Conservation (phyloP, 164 flowering plant species). For the Amborella trichopoda region DNA sequence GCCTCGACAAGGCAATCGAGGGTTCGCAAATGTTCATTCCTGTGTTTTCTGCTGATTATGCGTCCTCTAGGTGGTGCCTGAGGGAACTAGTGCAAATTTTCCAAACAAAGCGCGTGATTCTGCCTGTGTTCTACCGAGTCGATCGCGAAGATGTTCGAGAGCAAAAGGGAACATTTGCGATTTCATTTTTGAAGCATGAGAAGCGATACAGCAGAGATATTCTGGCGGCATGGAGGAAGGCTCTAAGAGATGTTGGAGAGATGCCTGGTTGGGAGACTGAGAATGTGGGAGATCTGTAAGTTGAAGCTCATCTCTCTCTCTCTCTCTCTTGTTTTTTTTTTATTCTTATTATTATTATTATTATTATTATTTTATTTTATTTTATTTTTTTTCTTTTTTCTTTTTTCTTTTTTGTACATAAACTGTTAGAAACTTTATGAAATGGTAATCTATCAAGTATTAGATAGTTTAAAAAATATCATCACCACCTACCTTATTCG, state of each 20-base stretch:
- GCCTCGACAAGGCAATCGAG: slow-evolving; percentile 2
- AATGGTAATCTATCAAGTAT: no score
- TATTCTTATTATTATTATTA: no score
- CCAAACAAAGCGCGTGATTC: not conserved
- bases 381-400: no score
- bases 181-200: not conserved
- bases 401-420: no score
- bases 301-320: no score
- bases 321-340: no score
- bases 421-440: no score
- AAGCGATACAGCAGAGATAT: not conserved
- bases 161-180: not conserved
- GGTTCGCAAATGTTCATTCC: slow-evolving; percentile 1
- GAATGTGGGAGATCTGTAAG: no score
- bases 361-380: no score
- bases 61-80: slow-evolving; percentile 5
- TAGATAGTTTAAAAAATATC: no score
- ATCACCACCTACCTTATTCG: no score
- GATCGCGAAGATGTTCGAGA: not conserved
- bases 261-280: not conserved
- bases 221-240: not conserved
- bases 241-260: not conserved
- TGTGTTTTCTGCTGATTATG: slow-evolving; percentile 3
- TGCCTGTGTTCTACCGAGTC: not conserved
- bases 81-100: not conserved